A percentile compares a stretch with the other conserved stretches of the same genome.
phyloP scores from a whole-genome alignment of 2,329 filamentous ascomycete species.

The Cladobotryum mycophilum region DNA sequence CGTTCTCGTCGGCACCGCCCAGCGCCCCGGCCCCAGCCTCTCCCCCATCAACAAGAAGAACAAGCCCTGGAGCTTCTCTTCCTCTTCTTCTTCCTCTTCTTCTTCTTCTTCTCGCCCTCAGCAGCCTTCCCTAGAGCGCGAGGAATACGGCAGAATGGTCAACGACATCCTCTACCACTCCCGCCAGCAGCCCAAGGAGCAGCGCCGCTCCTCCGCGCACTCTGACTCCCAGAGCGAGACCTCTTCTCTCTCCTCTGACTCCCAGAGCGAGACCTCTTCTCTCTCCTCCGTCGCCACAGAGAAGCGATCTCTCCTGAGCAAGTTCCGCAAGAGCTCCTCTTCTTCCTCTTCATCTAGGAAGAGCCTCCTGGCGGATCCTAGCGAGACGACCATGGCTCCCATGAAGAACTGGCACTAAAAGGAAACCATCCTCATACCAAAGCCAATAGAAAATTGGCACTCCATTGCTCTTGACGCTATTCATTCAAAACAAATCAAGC shows the following conservation, averaged over 20 bases:
- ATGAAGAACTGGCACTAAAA: neutral
- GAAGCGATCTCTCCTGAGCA: slow-evolving; percentile 4
- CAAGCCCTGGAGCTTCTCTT: neutral
- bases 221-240: neutral
- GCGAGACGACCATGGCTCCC: slow-evolving; percentile 1
- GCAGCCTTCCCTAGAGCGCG: neutral
- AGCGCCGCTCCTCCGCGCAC: neutral
- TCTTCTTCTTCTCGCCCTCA: neutral
- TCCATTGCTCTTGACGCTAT: too few relatives aligned
- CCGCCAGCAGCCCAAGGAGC: slow-evolving; percentile 2
- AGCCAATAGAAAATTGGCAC: too few relatives aligned
- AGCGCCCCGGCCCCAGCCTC: slow-evolving; percentile 6
- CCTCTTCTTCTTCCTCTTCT: slow-evolving; percentile 5
- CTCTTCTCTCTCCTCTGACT: neutral
- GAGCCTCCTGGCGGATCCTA: neutral
- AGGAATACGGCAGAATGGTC: slow-evolving; percentile 1
- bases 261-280: neutral
- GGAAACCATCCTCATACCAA: neutral
- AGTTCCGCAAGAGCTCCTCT: neutral
- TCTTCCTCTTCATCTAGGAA: neutral
- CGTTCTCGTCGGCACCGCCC: slow-evolving; percentile 7
- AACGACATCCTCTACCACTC: slow-evolving; percentile 4
- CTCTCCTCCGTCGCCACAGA: slow-evolving; percentile 8
- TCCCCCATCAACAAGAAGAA: slow-evolving; percentile 1
- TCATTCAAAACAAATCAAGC: too few relatives aligned